These are phyloP conservation scores for Saturnispora galanensis DNA, from an alignment of 805 yeast genomes.

Conservation along the genomic window DNA sequence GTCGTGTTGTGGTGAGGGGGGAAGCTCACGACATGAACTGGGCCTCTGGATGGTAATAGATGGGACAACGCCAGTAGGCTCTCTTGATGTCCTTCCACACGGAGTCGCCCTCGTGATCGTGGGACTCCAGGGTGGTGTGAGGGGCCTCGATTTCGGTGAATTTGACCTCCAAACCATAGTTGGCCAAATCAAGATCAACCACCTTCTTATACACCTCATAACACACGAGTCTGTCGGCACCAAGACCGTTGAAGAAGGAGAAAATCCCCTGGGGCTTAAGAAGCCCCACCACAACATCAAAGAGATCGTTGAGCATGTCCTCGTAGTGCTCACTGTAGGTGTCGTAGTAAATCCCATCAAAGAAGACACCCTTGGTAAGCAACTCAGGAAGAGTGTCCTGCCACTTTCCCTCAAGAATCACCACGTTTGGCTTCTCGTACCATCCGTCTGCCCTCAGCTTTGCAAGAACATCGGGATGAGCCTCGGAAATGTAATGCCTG, in stretches of 20 bases:
- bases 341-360: slow-evolving; percentile 89
- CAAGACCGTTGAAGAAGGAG: slow-evolving; percentile 87
- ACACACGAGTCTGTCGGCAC: slow-evolving; percentile 65
- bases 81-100: slow-evolving; percentile 56
- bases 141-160: slow-evolving; percentile 44
- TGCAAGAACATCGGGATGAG: slow-evolving; percentile 81
- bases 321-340: slow-evolving; percentile 87
- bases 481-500: slow-evolving; percentile 83
- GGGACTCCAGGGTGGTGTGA: slow-evolving; percentile 26
- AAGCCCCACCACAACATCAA: slow-evolving; percentile 73
- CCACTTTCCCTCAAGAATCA: slow-evolving; percentile 84
- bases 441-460: slow-evolving; percentile 71
- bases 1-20: too few relatives aligned
- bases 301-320: slow-evolving; percentile 72
- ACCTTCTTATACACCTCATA: slow-evolving; percentile 80
- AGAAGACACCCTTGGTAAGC: slow-evolving; percentile 55
- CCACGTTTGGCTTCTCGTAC: slow-evolving; percentile 65
- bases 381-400: slow-evolving; percentile 67
- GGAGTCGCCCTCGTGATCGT: slow-evolving; percentile 27
- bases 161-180: slow-evolving; percentile 65
- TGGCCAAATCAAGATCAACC: slow-evolving; percentile 67
- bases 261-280: slow-evolving; percentile 75
- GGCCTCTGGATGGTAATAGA: slow-evolving; percentile 57
- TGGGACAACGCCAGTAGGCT: slow-evolving; percentile 61
- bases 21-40: slow-evolving; percentile 29